These are phyloP conservation scores for Colletotrichum truncatum DNA, from an alignment of 2,329 filamentous ascomycete species.

Conservation along the genomic window DNA sequence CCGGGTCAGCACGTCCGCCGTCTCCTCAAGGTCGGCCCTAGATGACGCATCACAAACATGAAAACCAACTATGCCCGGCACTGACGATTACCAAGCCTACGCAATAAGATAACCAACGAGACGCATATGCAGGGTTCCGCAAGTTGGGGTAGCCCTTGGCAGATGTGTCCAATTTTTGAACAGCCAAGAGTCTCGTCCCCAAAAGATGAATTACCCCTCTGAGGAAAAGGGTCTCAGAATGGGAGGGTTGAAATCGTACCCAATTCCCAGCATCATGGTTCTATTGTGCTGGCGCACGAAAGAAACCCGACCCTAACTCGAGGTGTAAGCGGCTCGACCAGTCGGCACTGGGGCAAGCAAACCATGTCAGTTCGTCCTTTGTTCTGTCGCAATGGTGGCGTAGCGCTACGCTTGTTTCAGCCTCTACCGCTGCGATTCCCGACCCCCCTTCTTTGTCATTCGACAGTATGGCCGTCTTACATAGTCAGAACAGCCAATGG, in stretches of 20 bases:
- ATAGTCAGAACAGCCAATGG: not conserved
- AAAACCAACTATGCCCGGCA: not conserved
- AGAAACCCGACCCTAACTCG: not conserved
- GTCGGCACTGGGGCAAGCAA: not conserved
- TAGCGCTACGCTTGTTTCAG: constrained; percentile 24
- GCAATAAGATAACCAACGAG: not conserved
- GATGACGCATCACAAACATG: not conserved
- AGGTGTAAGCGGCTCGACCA: not conserved
- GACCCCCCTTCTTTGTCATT: not conserved
- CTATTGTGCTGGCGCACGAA: not conserved
- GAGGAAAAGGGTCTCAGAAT: not conserved
- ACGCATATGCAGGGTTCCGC: constrained; percentile 11
- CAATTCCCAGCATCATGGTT: constrained; percentile 21
- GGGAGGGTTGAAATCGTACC: not conserved
- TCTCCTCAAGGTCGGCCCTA: not conserved
- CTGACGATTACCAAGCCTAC: not conserved
- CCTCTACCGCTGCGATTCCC: not conserved
- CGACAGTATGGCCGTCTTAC: not conserved
- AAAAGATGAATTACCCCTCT: constrained; percentile 10
- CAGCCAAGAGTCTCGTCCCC: constrained; percentile 25
- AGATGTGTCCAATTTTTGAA: not conserved
- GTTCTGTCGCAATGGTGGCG: constrained; percentile 3
- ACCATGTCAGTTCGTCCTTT: constrained; percentile 21
- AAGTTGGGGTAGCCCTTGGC: not conserved
- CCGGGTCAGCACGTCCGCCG: constrained; percentile 23